Evolutionary conservation across 31 red algal genomes (phyloP), one percentile per base, ranked within the genome.

Genomic region (Odonthalia washingtoniensis): DNA sequence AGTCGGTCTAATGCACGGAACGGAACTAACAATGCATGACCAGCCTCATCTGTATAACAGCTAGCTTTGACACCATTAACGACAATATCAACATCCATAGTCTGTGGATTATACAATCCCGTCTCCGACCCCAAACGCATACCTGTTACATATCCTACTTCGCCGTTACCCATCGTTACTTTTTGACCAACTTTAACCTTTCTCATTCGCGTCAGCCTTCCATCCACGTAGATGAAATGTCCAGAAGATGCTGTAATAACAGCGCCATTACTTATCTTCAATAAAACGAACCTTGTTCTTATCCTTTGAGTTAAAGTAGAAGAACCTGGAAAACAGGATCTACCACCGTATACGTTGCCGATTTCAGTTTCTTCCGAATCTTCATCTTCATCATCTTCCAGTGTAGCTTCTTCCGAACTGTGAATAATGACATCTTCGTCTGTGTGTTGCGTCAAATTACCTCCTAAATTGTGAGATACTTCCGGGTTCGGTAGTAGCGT

Each of bases 221-320:
- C 92, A 72, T 90, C 86, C 46, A 90, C 87, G 49, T 87, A 87
- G 5, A 95, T 46, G 66, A 89, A 95, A 52, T 95, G 92, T 21
- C 87, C 86, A 4, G 78, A 75, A 1, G 87, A 87, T n/a, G 90
- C 35, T 3, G 36, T 31, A 33, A 95, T 26, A 27, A 76, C 68
- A 49, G 76, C 37, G 35, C 86, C 86, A 39, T 80, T 85, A 21
- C 57, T 73, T n/a, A 66, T 64, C 18, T 34, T 62, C 46, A 90
- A 28, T 4, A 78, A 75, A 40, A 95, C 87, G 81, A 95, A 95
- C 49, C 12, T 57, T 57, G 49, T 57, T 57, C 21, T 9, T 57
- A 57, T n/a, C 49, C 21, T 9, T 57, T 57, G 49, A 21, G 49
- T 57, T 21, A 21, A 9, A 21, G 49, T 57, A 21, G 49, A 21